These are phyloP conservation scores for Dipodascopsis tothii DNA, from an alignment of 805 yeast species.

Conservation along the genomic window DNA sequence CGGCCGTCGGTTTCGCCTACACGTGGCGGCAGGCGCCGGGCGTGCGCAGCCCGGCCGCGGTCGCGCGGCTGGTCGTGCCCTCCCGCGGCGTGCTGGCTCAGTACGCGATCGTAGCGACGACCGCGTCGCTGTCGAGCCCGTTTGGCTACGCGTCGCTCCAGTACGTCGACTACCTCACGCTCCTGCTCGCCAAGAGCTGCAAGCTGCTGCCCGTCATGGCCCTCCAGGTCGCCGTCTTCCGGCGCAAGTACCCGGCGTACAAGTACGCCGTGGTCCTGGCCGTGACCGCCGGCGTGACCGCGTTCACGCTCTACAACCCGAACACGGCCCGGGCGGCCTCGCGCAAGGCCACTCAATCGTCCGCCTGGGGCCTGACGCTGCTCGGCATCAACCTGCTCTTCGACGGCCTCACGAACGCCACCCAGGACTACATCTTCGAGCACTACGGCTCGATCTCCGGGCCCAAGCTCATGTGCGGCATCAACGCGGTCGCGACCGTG, in stretches of 20 bases:
- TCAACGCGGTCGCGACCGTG: slow-evolving; percentile 42
- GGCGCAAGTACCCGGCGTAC: slow-evolving; percentile 60
- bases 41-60: slow-evolving; percentile 1
- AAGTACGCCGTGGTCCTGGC: slow-evolving; percentile 69
- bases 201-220: slow-evolving; percentile 91
- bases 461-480: slow-evolving; percentile 76
- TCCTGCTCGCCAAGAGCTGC: slow-evolving; percentile 83
- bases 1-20: slow-evolving; percentile 57
- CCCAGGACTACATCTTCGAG: slow-evolving; percentile 79
- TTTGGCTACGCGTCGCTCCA: slow-evolving; percentile 68
- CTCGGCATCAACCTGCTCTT: slow-evolving; percentile 58
- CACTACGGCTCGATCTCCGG: slow-evolving; percentile 54
- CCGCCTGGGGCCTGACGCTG: slow-evolving; percentile 51
- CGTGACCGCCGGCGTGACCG: slow-evolving; percentile 77
- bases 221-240: slow-evolving; percentile 65
- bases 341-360: slow-evolving; percentile 23
- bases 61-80: slow-evolving; percentile 26
- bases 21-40: slow-evolving; percentile 27
- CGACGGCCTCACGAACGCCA: slow-evolving; percentile 88
- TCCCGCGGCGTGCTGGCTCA: slow-evolving; percentile 30
- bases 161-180: slow-evolving; percentile 80
- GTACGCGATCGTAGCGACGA: slow-evolving; percentile 49
- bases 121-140: slow-evolving; percentile 78
- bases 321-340: slow-evolving; percentile 5
- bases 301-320: slow-evolving; percentile 59